Base-by-base conservation (phyloP, 176 grass and related monocot genomes). In the Elaeis guineensis region DNA sequence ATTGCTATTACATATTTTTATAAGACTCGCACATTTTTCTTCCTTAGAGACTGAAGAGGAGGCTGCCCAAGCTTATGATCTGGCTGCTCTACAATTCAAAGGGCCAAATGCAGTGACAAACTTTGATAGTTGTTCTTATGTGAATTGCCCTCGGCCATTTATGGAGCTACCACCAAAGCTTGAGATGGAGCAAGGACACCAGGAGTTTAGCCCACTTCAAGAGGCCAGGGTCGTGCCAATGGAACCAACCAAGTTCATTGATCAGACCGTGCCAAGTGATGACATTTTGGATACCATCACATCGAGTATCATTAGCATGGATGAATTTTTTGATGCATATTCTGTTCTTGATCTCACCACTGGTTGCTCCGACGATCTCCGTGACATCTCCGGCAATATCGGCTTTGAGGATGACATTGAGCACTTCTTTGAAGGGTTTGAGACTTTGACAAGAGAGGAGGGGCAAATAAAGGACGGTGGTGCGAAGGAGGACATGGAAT, bases 291-390 rank as follows among this genome's bases (percentile, higher is more conserved):
- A 30, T 30, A 6, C 77, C 44, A 74, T 59, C 29, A 63, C 75
- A 11, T 83, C 80, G 85, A 80, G 35, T 6, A 3, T 55, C 65
- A 50, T 32, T 50, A 80, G 80, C 69, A 65, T 77, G 77, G 77
- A 80, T 54, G 75, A 80, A 19, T 69, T 76, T 16, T 60, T 80
- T 25, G 77, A 70, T 9, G 17, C 21, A 1, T 59, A 70, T 14
- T 19, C 51, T 1, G 16, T 83, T 25, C 3, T 62, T 16, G 61
- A 70, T 24, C 54, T n/a, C 28, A 51, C 58, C 55, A 58, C 59
- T 17, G 61, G 51, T 35, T 4, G 32, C 32, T 35, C 7, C 0
- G 69, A 56, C 25, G 50, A 83, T 39, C 50, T 89, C 35, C 75
- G 62, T 7, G 85, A 82, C 14, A 73, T 56, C 64, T 70, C 80